Evolutionary conservation across 345 rosid species (phyloP).

Genomic region (Populus ilicifolia): DNA sequence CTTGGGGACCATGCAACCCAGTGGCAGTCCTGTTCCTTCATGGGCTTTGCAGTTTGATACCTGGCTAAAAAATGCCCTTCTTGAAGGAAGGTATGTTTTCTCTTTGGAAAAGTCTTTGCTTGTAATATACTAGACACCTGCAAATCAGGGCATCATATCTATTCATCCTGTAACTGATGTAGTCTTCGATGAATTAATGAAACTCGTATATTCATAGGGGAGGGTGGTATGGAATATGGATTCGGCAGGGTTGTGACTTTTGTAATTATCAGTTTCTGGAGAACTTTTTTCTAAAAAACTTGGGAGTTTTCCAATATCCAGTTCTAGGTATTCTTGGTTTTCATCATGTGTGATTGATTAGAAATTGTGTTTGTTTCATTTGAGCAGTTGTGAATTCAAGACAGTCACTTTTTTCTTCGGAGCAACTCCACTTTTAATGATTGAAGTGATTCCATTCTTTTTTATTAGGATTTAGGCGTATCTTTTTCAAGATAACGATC

Average conservation of each 20-base stretch:
- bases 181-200: too few relatives aligned
- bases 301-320: not conserved
- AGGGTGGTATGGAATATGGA: not conserved
- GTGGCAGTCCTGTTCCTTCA: conserved; percentile 27
- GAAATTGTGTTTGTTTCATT: not conserved
- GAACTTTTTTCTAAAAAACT: too few relatives aligned
- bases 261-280: not conserved
- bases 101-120: not conserved
- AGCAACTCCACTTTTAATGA: not conserved
- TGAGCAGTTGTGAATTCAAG: not conserved
- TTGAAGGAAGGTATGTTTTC: conserved; percentile 63
- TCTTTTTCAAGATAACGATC: too few relatives aligned
- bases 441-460: not conserved
- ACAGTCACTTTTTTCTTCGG: not conserved
- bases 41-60: conserved; percentile 82
- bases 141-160: not conserved
- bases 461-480: too few relatives aligned
- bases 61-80: conserved; percentile 79
- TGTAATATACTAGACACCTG: not conserved
- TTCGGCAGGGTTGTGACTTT: not conserved
- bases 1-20: conserved; percentile 41
- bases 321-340: not conserved
- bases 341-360: not conserved
- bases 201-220: not conserved
- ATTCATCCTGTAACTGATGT: too few relatives aligned